These are phyloP conservation scores for Plasmodium gonderi DNA, from an alignment of 169 alveolate species.

Conservation along the genomic window DNA sequence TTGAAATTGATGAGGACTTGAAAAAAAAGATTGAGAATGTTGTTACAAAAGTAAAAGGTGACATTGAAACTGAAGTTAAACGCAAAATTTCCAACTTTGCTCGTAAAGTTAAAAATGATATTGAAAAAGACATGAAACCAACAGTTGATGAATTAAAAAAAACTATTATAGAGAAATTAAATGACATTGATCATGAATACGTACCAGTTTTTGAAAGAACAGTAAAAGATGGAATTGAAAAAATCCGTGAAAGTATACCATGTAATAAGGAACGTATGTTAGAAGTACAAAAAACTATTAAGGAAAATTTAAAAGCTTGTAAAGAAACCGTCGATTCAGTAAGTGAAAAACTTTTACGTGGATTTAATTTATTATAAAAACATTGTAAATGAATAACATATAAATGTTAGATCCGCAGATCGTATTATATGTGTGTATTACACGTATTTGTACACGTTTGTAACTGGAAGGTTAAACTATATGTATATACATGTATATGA, in stretches of 20 bases:
- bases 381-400: neutral
- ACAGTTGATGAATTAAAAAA: slow-evolving; percentile 18
- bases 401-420: neutral
- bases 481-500: neutral
- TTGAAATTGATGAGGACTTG: slow-evolving; percentile 2
- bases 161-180: neutral
- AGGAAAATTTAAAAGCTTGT: neutral
- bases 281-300: slow-evolving; percentile 5
- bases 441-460: neutral
- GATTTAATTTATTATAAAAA: slow-evolving; percentile 3
- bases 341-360: slow-evolving; percentile 3
- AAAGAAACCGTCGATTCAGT: neutral
- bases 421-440: neutral
- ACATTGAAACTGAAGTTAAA: neutral
- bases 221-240: neutral
- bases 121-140: slow-evolving; percentile 27
- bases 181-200: neutral
- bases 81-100: neutral
- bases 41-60: neutral
- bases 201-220: neutral
- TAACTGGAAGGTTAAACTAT: no score
- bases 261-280: neutral
- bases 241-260: slow-evolving; percentile 5
- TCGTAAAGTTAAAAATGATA: neutral
- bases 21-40: neutral